Percentiles rank a stretch among this genome's conserved stretches.
phyloP scores from a whole-genome alignment of 2,329 filamentous ascomycete species.

The Penicillium sclerotiorum region DNA sequence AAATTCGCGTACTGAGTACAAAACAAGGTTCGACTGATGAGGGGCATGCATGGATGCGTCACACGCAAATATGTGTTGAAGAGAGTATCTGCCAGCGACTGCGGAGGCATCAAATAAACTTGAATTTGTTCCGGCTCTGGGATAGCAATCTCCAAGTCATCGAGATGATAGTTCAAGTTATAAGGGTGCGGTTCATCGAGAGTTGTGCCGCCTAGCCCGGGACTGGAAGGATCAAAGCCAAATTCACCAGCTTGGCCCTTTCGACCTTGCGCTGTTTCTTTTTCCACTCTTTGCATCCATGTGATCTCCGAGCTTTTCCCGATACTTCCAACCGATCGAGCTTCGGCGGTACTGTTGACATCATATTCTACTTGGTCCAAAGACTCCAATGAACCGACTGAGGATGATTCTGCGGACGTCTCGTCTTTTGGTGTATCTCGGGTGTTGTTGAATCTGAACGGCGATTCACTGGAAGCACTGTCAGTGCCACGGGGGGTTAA shows the following conservation, averaged over 20 bases:
- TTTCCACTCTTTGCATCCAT: constrained; percentile 13
- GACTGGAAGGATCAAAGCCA: background rate
- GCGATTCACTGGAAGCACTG: background rate
- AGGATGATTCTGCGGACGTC: constrained; percentile 6
- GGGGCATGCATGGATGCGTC: constrained; percentile 42
- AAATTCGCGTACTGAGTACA: constrained; percentile 34
- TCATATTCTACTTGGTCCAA: constrained; percentile 16
- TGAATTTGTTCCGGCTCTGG: constrained; percentile 33
- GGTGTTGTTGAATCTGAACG: background rate
- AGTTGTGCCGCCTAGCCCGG: background rate
- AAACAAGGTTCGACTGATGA: constrained; percentile 39
- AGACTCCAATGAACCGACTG: constrained; percentile 12
- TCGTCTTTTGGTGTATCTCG: background rate
- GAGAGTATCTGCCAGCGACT: constrained; percentile 35
- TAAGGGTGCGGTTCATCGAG: background rate
- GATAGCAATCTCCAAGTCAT: constrained; percentile 39
- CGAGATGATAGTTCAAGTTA: constrained; percentile 35
- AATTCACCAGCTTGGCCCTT: background rate
- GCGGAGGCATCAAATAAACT: constrained; percentile 35
- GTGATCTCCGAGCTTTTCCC: constrained; percentile 20
- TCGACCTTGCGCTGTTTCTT: constrained; percentile 1
- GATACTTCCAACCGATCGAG: constrained; percentile 13
- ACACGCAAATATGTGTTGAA: constrained; percentile 38
- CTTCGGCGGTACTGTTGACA: constrained; percentile 9
- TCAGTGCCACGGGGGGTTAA: too few relatives aligned